phyloP scores from a whole-genome alignment of 2,329 filamentous ascomycete genomes.

The Fusarium hainanense region DNA sequence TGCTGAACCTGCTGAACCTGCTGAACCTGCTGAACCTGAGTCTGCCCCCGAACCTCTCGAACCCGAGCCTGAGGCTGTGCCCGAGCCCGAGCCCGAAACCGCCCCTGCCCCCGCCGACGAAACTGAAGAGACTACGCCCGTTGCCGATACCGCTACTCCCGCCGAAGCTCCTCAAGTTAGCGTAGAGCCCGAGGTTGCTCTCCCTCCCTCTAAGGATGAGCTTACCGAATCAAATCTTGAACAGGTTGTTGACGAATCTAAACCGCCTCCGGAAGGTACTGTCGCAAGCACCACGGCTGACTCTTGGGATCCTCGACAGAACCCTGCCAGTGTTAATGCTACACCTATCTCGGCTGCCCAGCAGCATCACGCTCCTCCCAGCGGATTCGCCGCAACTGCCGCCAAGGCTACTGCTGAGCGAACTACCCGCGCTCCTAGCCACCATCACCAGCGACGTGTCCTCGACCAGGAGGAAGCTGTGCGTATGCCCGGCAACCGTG shows the following conservation, averaged over 20 bases:
- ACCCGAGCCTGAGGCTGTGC: conserved; percentile 51
- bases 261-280: conserved; percentile 81
- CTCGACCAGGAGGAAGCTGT: conserved; percentile 97
- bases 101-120: conserved; percentile 47
- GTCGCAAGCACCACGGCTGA: conserved; percentile 90
- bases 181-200: conserved; percentile 55
- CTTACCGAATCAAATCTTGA: conserved; percentile 94
- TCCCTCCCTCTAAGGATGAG: conserved; percentile 80
- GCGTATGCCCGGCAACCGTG: conserved; percentile 96
- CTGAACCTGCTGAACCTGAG: conserved; percentile 52
- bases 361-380: conserved; percentile 68
- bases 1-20: conserved; percentile 31
- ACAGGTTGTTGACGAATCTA: conserved; percentile 84
- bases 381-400: conserved; percentile 82
- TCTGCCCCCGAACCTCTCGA: conserved; percentile 50
- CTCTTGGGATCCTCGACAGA: conserved; percentile 78
- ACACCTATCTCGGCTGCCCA: conserved; percentile 75
- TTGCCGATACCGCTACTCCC: conserved; percentile 49
- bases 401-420: conserved; percentile 78
- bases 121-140: conserved; percentile 44
- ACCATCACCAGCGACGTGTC: conserved; percentile 77
- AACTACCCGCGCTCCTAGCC: conserved; percentile 77
- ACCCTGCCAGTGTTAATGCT: conserved; percentile 67
- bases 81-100: conserved; percentile 49
- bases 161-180: conserved; percentile 31